Percentiles rank a stretch among this genome's conserved stretches.
phyloP scores from a whole-genome alignment of 257 asterid genomes.

The Jaltomata sinuosa region DNA sequence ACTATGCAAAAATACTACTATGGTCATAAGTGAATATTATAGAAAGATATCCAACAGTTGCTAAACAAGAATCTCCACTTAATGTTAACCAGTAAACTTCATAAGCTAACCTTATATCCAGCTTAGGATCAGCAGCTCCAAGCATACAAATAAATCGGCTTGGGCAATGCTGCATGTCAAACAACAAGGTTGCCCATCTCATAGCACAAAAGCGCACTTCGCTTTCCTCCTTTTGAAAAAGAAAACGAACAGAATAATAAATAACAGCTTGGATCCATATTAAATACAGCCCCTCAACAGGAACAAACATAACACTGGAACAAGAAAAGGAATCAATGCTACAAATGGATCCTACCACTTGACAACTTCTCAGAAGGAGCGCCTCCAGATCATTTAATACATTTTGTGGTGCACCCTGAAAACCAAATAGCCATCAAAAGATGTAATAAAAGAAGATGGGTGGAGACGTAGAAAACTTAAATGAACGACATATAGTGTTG shows the following conservation, averaged over 20 bases:
- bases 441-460: constrained; percentile 14
- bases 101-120: constrained; percentile 76
- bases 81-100: background rate
- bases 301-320: constrained; percentile 1
- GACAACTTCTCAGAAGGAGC: constrained; percentile 64
- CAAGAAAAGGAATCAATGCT: constrained; percentile 2
- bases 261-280: background rate
- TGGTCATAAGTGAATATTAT: background rate
- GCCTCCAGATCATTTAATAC: constrained; percentile 78
- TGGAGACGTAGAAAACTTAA: background rate
- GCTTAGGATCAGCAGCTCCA: constrained; percentile 83
- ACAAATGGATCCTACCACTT: constrained; percentile 46
- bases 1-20: background rate
- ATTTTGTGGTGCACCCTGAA: constrained; percentile 63
- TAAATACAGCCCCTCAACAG: background rate
- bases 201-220: constrained; percentile 98
- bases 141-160: constrained; percentile 94
- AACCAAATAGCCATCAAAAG: constrained; percentile 22
- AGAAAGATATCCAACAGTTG: background rate
- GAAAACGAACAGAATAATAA: constrained; percentile 2
- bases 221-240: constrained; percentile 67
- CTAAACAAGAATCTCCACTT: background rate
- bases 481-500: background rate
- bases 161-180: constrained; percentile 84
- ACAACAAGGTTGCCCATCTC: constrained; percentile 91